Conservation (phyloP, 345 rosid genomes). For the Zanthoxylum bungeanum region DNA sequence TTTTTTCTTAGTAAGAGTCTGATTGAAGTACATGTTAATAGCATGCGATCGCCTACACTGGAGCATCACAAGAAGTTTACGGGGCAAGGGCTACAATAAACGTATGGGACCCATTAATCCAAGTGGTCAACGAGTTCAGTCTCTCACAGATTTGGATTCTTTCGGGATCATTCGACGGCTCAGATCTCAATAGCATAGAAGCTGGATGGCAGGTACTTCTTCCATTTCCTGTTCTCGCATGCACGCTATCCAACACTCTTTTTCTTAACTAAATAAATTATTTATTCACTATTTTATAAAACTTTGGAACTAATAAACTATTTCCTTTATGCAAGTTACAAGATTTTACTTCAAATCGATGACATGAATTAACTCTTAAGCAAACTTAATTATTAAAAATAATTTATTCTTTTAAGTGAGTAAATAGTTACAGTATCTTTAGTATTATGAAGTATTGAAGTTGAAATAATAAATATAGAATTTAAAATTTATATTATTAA, state of each 20-base stretch:
- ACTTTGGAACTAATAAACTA: background rate
- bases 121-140: slow-evolving; percentile 89
- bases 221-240: slow-evolving; percentile 26
- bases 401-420: too few species aligned
- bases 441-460: too few species aligned
- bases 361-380: background rate
- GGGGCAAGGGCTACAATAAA: slow-evolving; percentile 94
- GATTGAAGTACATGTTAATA: slow-evolving; percentile 18
- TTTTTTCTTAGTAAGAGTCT: background rate
- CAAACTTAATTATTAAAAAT: too few species aligned
- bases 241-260: slow-evolving; percentile 12
- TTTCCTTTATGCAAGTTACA: background rate
- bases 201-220: slow-evolving; percentile 99
- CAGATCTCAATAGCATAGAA: slow-evolving; percentile 99
- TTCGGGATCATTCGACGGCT: slow-evolving; percentile 91
- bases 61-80: slow-evolving; percentile 54
- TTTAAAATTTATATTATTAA: too few species aligned
- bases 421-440: too few species aligned
- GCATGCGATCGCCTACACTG: slow-evolving; percentile 98
- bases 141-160: slow-evolving; percentile 96
- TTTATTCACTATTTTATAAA: background rate
- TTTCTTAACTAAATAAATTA: background rate
- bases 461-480: too few species aligned
- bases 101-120: slow-evolving; percentile 93
- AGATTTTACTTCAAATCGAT: background rate